Base-by-base conservation (phyloP, 2,329 filamentous ascomycete species). In the Aspergillus pseudotamarii region DNA sequence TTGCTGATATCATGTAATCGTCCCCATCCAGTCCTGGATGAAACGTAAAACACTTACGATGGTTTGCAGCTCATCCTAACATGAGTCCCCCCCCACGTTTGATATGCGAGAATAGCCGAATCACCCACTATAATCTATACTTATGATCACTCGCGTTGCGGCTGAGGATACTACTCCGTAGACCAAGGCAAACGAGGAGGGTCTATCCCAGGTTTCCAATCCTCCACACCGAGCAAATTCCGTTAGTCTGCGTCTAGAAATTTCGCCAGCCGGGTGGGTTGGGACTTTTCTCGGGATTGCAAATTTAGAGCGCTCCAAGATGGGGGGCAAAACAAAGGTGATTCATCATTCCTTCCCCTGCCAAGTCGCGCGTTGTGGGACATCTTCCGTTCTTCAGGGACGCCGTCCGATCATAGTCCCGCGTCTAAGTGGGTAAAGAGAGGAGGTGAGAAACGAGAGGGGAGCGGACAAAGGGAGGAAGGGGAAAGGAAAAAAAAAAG, bases 161-260 rank as follows among this genome's bases (percentile, higher is more conserved):
- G 23, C 30, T 56, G 34, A 60, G 32, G 38, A 56, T 19, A 8
- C 14, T 55, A n/a, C n/a, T n/a, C n/a, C n/a, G n/a, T n/a, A 28
- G 50, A 56, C 51, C 53, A 57, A 57, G 41, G 32, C 21, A 43
- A 60, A 54, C 43, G 21, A 58, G 36, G 57, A 41, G 45, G 54
- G 34, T 23, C 43, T 21, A 41, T 55, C 46, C 30, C 38, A 53
- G 45, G 19, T 45, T 50, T 28, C 46, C 60, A 55, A 50, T 56
- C 48, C 41, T 51, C 43, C 50, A 53, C 50, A 60, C 67, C 64
- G 62, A 69, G 60, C 60, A 64, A 69, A 66, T 58, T 60, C 66
- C 66, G 65, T 61, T 69, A 68, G 66, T 63, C 62, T 64, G 68
- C 69, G 64, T 71, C 69, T 69, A 69, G 69, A 71, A 71, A 70